Evolutionary conservation across 805 yeast species (phyloP), one percentile per base, ranked within the genome.

Genomic region (Candida ulmi): DNA sequence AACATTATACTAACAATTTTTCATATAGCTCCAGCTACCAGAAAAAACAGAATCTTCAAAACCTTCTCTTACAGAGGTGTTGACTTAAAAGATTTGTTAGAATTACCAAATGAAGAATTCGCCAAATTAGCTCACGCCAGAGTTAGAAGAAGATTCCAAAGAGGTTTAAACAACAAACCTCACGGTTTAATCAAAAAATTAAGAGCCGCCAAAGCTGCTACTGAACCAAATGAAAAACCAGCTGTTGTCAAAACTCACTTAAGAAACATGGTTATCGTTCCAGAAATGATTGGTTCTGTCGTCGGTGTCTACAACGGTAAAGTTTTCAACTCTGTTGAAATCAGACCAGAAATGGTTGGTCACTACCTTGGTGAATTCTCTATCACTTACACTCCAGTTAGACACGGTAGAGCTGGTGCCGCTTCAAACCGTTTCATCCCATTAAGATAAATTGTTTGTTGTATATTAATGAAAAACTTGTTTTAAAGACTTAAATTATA

Each of bases 341-440:
- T 93, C 76, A 88, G 78, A 74, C 96, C 99, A 66, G 99, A 93
- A 80, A 93, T 93, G 99, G 90, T 91, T 69, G 98, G 99, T 71
- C 96, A 91, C 85, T 93, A 93, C 95, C 86, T 93, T 65, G 99
- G 97, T 78, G 99, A 93, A 80, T 93, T 93, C 88, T 91, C 99
- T 66, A 93, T 93, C 76, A 79, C 99, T 63, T 93, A 93, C 82
- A 86, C 95, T 73, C 99, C 99, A 69, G 97, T 91, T 71, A 88
- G 95, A 81, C 99, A 95, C 81, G 97, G 97, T 83, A 83, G 93
- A 79, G 90, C 95, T 63, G 95, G 75, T 66, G 76, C 84, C 73
- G 73, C 84, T 72, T 65, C 74, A 71, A 71, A 55, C 58, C 72
- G 85, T 72, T 83, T 83, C 81, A 79, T 80, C 66, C 88, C 90